Evolutionary conservation across 345 rosid genomes (phyloP), one percentile per base, ranked within the genome.

Genomic region (Linum lewisii): DNA sequence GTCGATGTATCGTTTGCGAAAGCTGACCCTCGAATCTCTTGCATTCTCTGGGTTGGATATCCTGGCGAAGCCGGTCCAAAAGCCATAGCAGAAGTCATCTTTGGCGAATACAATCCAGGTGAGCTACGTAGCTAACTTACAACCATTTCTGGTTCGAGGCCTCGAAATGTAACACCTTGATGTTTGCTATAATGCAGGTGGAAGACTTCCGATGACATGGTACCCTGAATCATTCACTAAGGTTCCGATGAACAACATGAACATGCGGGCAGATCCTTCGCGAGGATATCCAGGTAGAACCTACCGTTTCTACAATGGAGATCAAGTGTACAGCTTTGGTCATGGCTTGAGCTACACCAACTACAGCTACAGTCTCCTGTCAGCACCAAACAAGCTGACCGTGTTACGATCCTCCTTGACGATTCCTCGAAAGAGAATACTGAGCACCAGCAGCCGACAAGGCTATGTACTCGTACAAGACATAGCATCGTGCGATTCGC

Each of bases 151-250:
- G 18, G 47, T 42, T 11, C 13, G 15, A 1, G 34, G 13, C 7
- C 7, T 29, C 34, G 34, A 29, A 29, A 1, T 1, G 34, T 29
- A 29, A 29, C 34, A 4, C 32, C 6, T 6, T 26, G 32, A 38
- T 16, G 13, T 16, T 11, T 42, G 18, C 0, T 29, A 29, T 3
- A 29, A 4, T 3, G 58, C 84, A 91, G 96, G 95, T 65, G 98
- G 97, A 58, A 87, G 81, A 66, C 85, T 92, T 63, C 89, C 98
- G 3, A 61, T 88, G 78, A 92, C 96, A 6, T 92, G 98, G 98
- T 88, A 88, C 67, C 87, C 91, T 0, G 87, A 83, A 72, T 80
- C 91, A 59, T 92, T 86, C 75, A 78, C 85, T 14, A 52, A 68
- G 59, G 82, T 92, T 2, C 76, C 89, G 7, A 88, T 92, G 98